Evolutionary conservation across 331 rosid species (phyloP), one percentile per base, ranked within the genome.

Genomic region (Rosa hybrid): DNA sequence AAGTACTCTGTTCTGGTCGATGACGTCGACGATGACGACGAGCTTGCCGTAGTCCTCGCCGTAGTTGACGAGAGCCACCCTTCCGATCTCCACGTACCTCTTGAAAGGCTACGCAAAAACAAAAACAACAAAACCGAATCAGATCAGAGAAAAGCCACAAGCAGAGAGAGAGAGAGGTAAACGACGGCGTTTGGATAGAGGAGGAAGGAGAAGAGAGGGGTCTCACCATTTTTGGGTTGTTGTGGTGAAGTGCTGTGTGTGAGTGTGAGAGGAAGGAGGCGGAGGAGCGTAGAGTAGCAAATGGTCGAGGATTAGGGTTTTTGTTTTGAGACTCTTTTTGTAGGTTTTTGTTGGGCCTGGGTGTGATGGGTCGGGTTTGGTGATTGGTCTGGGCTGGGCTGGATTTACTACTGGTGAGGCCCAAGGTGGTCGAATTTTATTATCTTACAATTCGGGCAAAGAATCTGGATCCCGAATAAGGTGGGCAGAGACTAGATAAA

Each of bases 1-100:
- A 42, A 59, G 41, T 80, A 89, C 91, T 81, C 88, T 72, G 65
- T 87, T 86, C 34, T 86, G 91, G 81, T 87, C 88, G 12, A 90
- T 20, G 59, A 87, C 88, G 21, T 90, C 90, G 10, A 87, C 90
- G 27, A 87, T 87, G 76, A 84, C 87, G 20, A 90, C 88, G 16
- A 90, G 91, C 81, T 70, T 87, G 39, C 91, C 89, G 17, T 85
- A 87, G 80, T 86, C 91, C 74, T 89, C 83, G 62, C 90, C 89
- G 48, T 84, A 87, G 85, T 89, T 89, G 80, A 87, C 87, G 80
- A 89, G 89, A 65, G 90, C 90, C 20, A 89, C 87, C 78, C 92
- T 78, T 71, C 92, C 89, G 82, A 87, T 81, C 86, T 89, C 92
- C 27, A 86, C 87, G 71, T 59, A 89, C 84, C 92, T 84, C 90